These are phyloP conservation scores for Santalum album DNA, from an alignment of 164 flowering plant species.

Conservation along the genomic window DNA sequence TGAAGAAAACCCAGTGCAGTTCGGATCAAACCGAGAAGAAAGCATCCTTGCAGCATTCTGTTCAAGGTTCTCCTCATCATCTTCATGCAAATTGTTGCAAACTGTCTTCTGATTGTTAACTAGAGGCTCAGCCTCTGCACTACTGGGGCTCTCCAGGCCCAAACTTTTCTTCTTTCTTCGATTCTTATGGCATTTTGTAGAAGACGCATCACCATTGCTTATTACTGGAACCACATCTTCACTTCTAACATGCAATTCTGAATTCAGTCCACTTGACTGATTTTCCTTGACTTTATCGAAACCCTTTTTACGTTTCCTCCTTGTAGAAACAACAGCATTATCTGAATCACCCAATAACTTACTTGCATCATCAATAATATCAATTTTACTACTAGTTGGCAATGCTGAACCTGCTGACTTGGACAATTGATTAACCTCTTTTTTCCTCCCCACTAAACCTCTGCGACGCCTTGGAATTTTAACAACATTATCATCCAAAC, in stretches of 20 bases:
- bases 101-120: slow-evolving; percentile 11
- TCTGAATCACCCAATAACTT: slow-evolving; percentile 19
- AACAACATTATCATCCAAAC: slow-evolving; percentile 30
- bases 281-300: slow-evolving; percentile 29
- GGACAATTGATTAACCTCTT: slow-evolving; percentile 18
- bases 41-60: slow-evolving; percentile 99
- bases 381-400: slow-evolving; percentile 9
- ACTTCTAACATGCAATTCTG: slow-evolving; percentile 15
- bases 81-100: slow-evolving; percentile 29
- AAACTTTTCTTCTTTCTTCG: slow-evolving; percentile 25
- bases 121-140: slow-evolving; percentile 17
- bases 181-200: slow-evolving; percentile 20
- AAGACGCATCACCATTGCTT: slow-evolving; percentile 17
- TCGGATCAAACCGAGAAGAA: slow-evolving; percentile 91
- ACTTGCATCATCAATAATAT: slow-evolving; percentile 15
- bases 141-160: slow-evolving; percentile 8
- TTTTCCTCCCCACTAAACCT: slow-evolving; percentile 50
- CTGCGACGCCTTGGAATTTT: slow-evolving; percentile 61
- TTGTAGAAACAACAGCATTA: slow-evolving; percentile 12
- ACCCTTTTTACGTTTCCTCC: slow-evolving; percentile 17
- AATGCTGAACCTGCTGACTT: slow-evolving; percentile 11
- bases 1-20: slow-evolving; percentile 54
- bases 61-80: slow-evolving; percentile 89
- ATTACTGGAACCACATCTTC: slow-evolving; percentile 18
- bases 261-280: slow-evolving; percentile 13